Percentiles rank a stretch among this genome's conserved stretches.
Conservation (phyloP, 352 stramenopile species). For the Discostella stelligera region DNA sequence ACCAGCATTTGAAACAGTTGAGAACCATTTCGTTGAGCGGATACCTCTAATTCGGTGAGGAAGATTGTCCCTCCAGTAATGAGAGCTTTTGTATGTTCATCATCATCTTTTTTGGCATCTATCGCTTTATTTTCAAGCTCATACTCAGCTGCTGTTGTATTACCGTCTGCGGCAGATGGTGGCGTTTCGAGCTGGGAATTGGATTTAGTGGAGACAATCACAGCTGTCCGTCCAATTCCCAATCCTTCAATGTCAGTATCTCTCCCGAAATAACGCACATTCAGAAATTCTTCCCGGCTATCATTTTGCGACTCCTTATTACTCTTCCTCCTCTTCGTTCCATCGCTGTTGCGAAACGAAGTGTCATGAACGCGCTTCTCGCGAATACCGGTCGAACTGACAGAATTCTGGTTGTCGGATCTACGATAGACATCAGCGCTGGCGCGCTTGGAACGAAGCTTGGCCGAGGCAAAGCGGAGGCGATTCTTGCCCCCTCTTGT, state of each 20-base stretch:
- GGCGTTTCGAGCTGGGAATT: slow-evolving; percentile 13
- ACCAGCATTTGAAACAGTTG: slow-evolving; percentile 75
- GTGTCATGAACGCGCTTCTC: slow-evolving; percentile 76
- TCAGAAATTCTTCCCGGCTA: slow-evolving; percentile 21
- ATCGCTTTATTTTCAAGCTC: slow-evolving; percentile 12
- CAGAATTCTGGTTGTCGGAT: slow-evolving; percentile 59
- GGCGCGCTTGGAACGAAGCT: slow-evolving; percentile 67
- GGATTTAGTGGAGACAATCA: slow-evolving; percentile 51
- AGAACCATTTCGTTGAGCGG: slow-evolving; percentile 77
- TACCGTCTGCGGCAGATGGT: neutral
- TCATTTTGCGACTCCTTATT: slow-evolving; percentile 25
- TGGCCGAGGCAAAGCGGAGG: slow-evolving; percentile 68
- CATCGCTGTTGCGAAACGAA: slow-evolving; percentile 10
- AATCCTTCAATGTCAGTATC: slow-evolving; percentile 50
- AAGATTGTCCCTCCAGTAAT: slow-evolving; percentile 65
- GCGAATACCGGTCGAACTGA: slow-evolving; percentile 56
- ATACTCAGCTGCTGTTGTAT: slow-evolving; percentile 7
- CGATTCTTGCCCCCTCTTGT: slow-evolving; percentile 68
- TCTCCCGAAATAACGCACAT: slow-evolving; percentile 45
- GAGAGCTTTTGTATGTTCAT: slow-evolving; percentile 34
- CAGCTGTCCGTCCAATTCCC: slow-evolving; percentile 44
- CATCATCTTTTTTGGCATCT: slow-evolving; percentile 35
- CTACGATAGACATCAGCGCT: slow-evolving; percentile 80
- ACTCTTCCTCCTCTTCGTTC: slow-evolving; percentile 27
- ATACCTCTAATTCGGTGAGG: slow-evolving; percentile 73